phyloP scores from a whole-genome alignment of 306 rosid species.

The Biancaea sappan region DNA sequence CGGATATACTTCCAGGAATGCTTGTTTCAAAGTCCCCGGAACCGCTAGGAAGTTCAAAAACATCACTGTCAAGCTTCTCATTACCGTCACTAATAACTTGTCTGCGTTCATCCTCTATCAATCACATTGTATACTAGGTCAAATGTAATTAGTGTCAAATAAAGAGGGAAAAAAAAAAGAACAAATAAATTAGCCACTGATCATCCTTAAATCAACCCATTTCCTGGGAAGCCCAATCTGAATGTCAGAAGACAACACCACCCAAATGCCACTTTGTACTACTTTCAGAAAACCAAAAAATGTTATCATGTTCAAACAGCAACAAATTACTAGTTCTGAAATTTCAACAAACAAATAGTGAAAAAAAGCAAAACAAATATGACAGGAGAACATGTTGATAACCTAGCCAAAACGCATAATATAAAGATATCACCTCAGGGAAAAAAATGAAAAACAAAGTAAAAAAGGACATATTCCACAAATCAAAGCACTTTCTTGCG shows the following conservation, averaged over 20 bases:
- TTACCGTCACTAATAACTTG: slow-evolving; percentile 44
- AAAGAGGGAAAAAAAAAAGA: too few relatives aligned
- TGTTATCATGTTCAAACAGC: slow-evolving; percentile 3
- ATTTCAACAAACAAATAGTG: neutral
- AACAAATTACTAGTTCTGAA: neutral
- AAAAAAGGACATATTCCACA: neutral
- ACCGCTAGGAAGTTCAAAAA: slow-evolving; percentile 41
- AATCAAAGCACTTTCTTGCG: neutral
- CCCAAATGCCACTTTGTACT: neutral
- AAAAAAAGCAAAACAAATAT: neutral
- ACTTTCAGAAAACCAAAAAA: neutral
- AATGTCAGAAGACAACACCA: slow-evolving; percentile 16
- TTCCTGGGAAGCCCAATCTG: neutral
- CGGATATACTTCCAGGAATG: slow-evolving; percentile 46
- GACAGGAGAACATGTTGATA: neutral
- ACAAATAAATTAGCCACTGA: neutral
- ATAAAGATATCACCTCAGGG: neutral
- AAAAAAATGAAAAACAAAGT: neutral
- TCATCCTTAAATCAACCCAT: neutral
- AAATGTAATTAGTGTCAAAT: slow-evolving; percentile 11
- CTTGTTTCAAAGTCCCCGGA: slow-evolving; percentile 47
- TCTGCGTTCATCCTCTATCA: slow-evolving; percentile 53
- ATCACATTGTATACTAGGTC: slow-evolving; percentile 41
- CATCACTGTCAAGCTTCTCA: slow-evolving; percentile 50
- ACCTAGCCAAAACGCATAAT: neutral